Base-by-base conservation (phyloP, 805 yeast genomes). In the Sugiyamaella marilandica region DNA sequence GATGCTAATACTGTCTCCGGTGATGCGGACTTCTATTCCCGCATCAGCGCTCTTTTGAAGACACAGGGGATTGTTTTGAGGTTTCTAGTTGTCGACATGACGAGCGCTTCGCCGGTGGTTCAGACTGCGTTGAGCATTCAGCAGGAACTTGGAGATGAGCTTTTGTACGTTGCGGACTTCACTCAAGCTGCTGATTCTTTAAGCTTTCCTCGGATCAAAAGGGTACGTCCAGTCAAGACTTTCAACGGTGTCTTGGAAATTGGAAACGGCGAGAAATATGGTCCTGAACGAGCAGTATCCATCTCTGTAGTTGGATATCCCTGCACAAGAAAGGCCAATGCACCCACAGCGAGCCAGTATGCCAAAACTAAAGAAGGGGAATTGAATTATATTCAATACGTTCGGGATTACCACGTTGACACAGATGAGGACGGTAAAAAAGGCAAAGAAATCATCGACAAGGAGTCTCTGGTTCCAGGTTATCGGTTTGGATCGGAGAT, bases 401-500 rank as follows among this genome's bases (percentile, higher is more conserved):
- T 47, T 10, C 48, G 60, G 10, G 56, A 57, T 19, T 60, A 60
- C 39, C 59, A 44, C 39, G 53, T 59, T 24, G 54, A 57, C 9
- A 47, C 45, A 13, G 51, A 48, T 10, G 47, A 41, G 14, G 70
- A 61, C 9, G 56, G 60, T 1, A 3, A 24, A 24, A 62, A 64
- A 11, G 57, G 53, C 14, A 52, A 55, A 13, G 65, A 59, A 57
- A 54, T 62, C 1, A 69, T 81, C 26, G 68, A 71, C 3, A 66
- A 66, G 36, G 69, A 70, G 1, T 74, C 74, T 5, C 71, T 79
- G 24, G 75, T 76, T 3, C 78, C 79, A 35, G 95, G 86, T 0
- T 87, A 79, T 64, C 77, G 79, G 56, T 89, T 83, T 61, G 92
- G 95, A 2, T 70, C 74, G 1, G 76, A 81, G 8, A 70, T 78